A percentile compares a stretch with the other conserved stretches of the same genome.
These are phyloP conservation scores for Saccharomycopsis babjevae DNA, from an alignment of 805 yeast genomes.

Conservation along the genomic window DNA sequence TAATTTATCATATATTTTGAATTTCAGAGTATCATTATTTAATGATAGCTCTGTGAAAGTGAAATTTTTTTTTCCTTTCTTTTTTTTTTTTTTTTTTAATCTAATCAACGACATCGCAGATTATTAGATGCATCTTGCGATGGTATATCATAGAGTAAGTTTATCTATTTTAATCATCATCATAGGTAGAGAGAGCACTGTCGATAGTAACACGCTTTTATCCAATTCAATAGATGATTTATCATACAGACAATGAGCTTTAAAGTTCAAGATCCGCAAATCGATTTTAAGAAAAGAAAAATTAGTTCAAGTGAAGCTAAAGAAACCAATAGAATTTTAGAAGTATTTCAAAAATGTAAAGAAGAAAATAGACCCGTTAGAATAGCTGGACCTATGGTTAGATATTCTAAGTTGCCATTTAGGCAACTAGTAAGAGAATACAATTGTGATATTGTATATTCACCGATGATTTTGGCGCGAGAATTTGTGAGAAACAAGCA, in stretches of 20 bases:
- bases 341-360: conserved; percentile 38
- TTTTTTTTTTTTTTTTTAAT: background rate
- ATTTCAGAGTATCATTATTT: background rate
- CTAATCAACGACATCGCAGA: background rate
- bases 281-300: background rate
- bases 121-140: background rate
- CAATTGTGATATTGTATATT: conserved; percentile 72
- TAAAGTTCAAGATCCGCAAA: background rate
- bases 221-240: background rate
- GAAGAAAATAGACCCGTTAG: conserved; percentile 44
- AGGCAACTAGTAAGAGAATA: conserved; percentile 69
- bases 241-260: background rate
- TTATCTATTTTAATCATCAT: background rate
- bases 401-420: conserved; percentile 90
- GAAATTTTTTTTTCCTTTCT: background rate
- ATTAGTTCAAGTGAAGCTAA: background rate
- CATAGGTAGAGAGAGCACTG: background rate
- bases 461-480: conserved; percentile 94
- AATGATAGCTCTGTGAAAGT: background rate
- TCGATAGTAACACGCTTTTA: background rate
- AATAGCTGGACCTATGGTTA: conserved; percentile 91
- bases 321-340: conserved; percentile 36
- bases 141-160: background rate
- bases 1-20: too few relatives aligned
- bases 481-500: conserved; percentile 80